Evolutionary conservation across 495 filamentous ascomycete species (phyloP), one percentile per base, ranked within the genome.

Genomic region (Podospora pseudopauciseta): DNA sequence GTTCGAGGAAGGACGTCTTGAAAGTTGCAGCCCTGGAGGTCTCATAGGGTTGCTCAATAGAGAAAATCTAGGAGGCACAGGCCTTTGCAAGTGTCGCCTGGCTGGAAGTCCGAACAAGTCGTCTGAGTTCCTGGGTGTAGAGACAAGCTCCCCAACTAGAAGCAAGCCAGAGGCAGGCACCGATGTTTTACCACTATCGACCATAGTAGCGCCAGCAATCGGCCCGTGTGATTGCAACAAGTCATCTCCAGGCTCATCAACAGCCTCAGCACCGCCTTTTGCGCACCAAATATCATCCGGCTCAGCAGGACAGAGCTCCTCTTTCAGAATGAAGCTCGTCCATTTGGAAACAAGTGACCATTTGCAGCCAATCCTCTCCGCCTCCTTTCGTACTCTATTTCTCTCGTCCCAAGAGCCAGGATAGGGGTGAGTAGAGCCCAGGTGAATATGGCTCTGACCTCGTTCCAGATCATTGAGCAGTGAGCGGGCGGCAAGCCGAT

Each of bases 261-360:
- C 16, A 27, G 60, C 30, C 19, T 68, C 61, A 5, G 57, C 15
- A 1, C 57, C 55, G 3, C 32, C 60, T 3, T 65, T 49, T 2
- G 27, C 39, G 9, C 39, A 49, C 39, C 39, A 49, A 3, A 16
- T 1, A n/a, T 71, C 66, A 2, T 61, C 62, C 4, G 18, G 60
- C 2, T 28, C 62, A 1, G 57, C 28, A 1, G n/a, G 0, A 26
- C n/a, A 60, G 13, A 32, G 53, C 34, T 69, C 70, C 64, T 71
- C 70, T 11, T 44, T 55, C 13, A 69, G 63, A 55, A 71, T 60
- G 55, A 72, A 69, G 27, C 70, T 72, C 0, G 67, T 72, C 70
- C 70, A 72, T 39, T 69, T 69, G 7, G 70, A 72, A n/a, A 69
- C 67, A 26, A 72, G 44, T 5, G 64, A 64, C 70, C 70, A 72